Conservation (phyloP, 768 basidiomycete genomes). For the Kwoniella heveanensis region DNA sequence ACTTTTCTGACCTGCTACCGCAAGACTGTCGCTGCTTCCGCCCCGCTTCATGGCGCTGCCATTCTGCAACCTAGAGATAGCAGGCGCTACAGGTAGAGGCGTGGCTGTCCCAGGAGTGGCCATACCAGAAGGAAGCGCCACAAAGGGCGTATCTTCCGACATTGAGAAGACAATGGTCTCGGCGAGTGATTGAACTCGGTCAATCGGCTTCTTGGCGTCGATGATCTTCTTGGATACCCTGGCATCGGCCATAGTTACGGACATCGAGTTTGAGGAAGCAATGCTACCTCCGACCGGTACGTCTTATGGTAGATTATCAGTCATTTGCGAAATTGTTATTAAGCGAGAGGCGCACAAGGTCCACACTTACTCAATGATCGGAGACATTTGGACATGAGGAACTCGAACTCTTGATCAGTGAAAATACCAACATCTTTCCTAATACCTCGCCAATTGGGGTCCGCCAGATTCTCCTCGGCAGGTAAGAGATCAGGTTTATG, state of each 20-base stretch:
- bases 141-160: slow-evolving; percentile 67
- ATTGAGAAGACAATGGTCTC: slow-evolving; percentile 87
- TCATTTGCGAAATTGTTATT: no score
- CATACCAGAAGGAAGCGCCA: slow-evolving; percentile 63
- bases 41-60: slow-evolving; percentile 60
- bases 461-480: slow-evolving; percentile 26
- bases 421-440: slow-evolving; percentile 70
- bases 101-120: slow-evolving; percentile 65
- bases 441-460: slow-evolving; percentile 51
- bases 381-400: slow-evolving; percentile 85
- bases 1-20: slow-evolving; percentile 49
- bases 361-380: slow-evolving; percentile 57
- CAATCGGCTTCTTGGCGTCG: slow-evolving; percentile 59
- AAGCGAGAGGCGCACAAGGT: no score
- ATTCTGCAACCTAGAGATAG: slow-evolving; percentile 54
- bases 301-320: slow-evolving; percentile 28
- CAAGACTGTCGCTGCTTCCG: slow-evolving; percentile 55
- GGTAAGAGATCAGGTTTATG: slow-evolving; percentile 34
- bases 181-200: slow-evolving; percentile 68
- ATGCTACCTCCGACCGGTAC: slow-evolving; percentile 56
- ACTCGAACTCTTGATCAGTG: slow-evolving; percentile 77
- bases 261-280: slow-evolving; percentile 48
- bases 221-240: slow-evolving; percentile 73
- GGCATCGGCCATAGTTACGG: slow-evolving; percentile 61
- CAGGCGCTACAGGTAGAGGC: slow-evolving; percentile 57